Conservation (phyloP, 257 asterid genomes). For the Solanum lignicaule region DNA sequence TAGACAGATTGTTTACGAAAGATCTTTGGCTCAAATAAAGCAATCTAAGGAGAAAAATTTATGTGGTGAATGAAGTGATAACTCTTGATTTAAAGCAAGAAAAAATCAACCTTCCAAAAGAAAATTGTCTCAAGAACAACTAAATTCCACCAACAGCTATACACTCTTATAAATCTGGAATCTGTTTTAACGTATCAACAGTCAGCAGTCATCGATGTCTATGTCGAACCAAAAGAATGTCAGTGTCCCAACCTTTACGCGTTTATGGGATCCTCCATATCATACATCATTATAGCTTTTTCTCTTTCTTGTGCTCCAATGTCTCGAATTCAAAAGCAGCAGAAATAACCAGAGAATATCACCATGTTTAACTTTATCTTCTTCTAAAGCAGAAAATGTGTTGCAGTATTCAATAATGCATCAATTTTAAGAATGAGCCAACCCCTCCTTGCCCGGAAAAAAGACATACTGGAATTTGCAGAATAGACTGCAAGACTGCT, state of each 20-base stretch:
- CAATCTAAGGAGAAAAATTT: neutral
- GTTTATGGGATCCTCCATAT: neutral
- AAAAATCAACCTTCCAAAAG: neutral
- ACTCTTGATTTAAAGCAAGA: neutral
- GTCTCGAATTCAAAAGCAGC: neutral
- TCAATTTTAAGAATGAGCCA: neutral
- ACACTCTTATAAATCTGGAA: neutral
- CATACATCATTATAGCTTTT: neutral
- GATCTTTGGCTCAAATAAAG: neutral
- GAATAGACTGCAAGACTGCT: neutral
- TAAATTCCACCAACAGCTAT: neutral
- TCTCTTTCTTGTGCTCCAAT: neutral
- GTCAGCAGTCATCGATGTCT: neutral
- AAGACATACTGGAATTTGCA: neutral
- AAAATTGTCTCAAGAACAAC: neutral
- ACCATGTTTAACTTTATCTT: neutral
- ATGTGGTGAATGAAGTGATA: neutral
- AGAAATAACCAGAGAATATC: neutral
- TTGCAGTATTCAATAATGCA: neutral
- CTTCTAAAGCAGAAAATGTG: neutral
- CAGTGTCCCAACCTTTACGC: neutral
- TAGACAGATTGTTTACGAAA: neutral
- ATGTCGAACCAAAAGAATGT: neutral
- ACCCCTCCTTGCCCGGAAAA: neutral
- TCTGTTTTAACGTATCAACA: neutral